Percentiles rank a stretch among this genome's conserved stretches.
Conservation (phyloP, 2,329 filamentous ascomycete genomes). For the Exophiala oligosperma region DNA sequence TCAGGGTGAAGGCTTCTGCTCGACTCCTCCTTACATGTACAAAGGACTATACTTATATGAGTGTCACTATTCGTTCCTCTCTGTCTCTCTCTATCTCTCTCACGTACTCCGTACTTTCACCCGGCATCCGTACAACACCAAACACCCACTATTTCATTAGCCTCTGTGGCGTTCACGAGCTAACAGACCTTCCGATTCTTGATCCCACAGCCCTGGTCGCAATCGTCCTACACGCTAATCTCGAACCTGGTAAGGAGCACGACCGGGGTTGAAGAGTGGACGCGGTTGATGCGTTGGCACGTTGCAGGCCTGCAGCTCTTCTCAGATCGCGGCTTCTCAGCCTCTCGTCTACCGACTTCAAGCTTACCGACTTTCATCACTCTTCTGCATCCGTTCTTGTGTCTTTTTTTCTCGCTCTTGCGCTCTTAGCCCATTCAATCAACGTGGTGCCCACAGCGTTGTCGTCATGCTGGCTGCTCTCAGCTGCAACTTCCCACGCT, state of each 20-base stretch:
- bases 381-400: neutral
- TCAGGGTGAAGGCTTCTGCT: no score
- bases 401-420: neutral
- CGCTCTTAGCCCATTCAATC: slow-evolving; percentile 8
- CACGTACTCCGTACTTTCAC: neutral
- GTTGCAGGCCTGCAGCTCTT: slow-evolving; percentile 14
- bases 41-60: no score
- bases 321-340: slow-evolving; percentile 20
- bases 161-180: neutral
- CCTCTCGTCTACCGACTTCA: slow-evolving; percentile 21
- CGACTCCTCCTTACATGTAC: no score
- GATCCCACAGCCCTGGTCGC: neutral
- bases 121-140: neutral
- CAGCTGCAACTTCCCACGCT: slow-evolving; percentile 9
- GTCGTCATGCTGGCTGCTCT: slow-evolving; percentile 19
- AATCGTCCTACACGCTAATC: slow-evolving; percentile 20
- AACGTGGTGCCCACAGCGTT: slow-evolving; percentile 7
- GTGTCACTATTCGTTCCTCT: neutral
- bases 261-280: slow-evolving; percentile 12
- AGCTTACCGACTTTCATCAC: slow-evolving; percentile 6
- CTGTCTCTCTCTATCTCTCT: neutral
- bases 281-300: slow-evolving; percentile 30
- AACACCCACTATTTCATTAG: neutral
- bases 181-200: neutral
- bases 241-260: slow-evolving; percentile 16